phyloP scores from a whole-genome alignment of 1,284 basidiomycete species.

The Pisolithus thermaeus region DNA sequence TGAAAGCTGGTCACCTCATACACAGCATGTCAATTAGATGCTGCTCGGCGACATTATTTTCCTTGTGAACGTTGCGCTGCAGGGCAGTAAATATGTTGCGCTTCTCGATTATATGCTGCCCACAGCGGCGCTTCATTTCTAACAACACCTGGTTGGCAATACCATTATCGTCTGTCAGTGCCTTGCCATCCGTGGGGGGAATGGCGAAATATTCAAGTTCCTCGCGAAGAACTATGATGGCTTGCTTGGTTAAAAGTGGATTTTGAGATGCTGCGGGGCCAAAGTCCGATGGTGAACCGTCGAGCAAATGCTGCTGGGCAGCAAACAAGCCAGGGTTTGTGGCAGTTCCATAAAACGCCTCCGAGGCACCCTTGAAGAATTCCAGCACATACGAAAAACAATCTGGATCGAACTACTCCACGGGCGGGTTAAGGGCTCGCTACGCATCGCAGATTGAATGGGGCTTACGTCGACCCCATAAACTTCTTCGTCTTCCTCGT shows the following conservation, averaged over 20 bases:
- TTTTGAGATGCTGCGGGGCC: slow-evolving; percentile 69
- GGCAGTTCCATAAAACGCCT: slow-evolving; percentile 88
- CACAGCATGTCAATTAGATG: slow-evolving; percentile 99
- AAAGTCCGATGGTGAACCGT: slow-evolving; percentile 58
- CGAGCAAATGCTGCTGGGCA: slow-evolving; percentile 75
- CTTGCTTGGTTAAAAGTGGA: slow-evolving; percentile 92
- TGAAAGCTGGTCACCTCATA: slow-evolving; percentile 69
- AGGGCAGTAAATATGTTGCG: slow-evolving; percentile 95
- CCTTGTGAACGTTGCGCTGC: slow-evolving; percentile 98
- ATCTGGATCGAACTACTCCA: slow-evolving; percentile 85
- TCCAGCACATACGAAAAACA: slow-evolving; percentile 91
- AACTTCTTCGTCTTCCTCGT: slow-evolving; percentile 89
- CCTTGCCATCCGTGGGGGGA: slow-evolving; percentile 62
- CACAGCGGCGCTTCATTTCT: slow-evolving; percentile 79
- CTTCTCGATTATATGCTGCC: slow-evolving; percentile 83
- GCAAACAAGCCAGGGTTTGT: slow-evolving; percentile 68
- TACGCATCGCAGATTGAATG: slow-evolving; percentile 9
- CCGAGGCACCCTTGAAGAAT: slow-evolving; percentile 87
- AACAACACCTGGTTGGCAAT: slow-evolving; percentile 72
- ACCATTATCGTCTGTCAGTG: slow-evolving; percentile 72
- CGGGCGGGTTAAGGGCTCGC: slow-evolving; percentile 8
- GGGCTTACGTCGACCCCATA: slow-evolving; percentile 90
- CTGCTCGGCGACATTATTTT: slow-evolving; percentile 98
- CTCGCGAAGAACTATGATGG: slow-evolving; percentile 96
- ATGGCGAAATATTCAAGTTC: slow-evolving; percentile 99